Base-by-base conservation (phyloP, 768 basidiomycete genomes). In the Leucosporidium yakuticum region DNA sequence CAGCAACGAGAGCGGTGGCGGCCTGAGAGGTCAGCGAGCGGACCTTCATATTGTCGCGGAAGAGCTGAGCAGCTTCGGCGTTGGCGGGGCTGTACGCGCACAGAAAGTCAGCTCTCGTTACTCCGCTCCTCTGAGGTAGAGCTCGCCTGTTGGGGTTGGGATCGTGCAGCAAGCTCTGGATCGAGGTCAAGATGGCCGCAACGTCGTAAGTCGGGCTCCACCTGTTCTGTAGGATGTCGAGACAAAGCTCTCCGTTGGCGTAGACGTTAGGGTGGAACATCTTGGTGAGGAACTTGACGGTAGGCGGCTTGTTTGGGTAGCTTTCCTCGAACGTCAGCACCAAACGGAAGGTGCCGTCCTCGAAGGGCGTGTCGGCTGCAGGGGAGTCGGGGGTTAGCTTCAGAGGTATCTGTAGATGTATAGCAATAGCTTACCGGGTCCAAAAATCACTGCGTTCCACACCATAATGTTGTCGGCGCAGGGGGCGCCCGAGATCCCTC, bases 211-310 rank as follows among this genome's bases (percentile, higher is more conserved):
- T 98, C 9, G 96, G 96, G 31, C 89, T 91, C 96, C 96, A 99
- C 29, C 96, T 84, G 78, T 99, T 99, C 82, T 99, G 96, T 47
- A 99, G 84, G 76, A 98, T 99, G 79, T 98, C 96, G 60, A 99
- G 84, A 78, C 96, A 99, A 60, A 99, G 88, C 78, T 98, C 95
- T 69, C 96, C 96, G 75, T 96, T 97, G 55, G 90, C 89, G 79
- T 98, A 99, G 15, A 99, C 94, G 81, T 98, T 99, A 0, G 96
- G 96, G 78, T 99, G 95, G 81, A 99, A 98, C 95, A 98, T 98
- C 71, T 79, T 79, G 15, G 63, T 58, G 34, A 98, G 85, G 83
- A 99, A 99, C 77, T 93, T 93, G 74, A 99, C 95, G 8, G 90
- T 88, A 4, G 96, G 96, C 0, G 96, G 93, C 78, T 97, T 97